phyloP scores from a whole-genome alignment of 768 basidiomycete species.

The Russula lepida region DNA sequence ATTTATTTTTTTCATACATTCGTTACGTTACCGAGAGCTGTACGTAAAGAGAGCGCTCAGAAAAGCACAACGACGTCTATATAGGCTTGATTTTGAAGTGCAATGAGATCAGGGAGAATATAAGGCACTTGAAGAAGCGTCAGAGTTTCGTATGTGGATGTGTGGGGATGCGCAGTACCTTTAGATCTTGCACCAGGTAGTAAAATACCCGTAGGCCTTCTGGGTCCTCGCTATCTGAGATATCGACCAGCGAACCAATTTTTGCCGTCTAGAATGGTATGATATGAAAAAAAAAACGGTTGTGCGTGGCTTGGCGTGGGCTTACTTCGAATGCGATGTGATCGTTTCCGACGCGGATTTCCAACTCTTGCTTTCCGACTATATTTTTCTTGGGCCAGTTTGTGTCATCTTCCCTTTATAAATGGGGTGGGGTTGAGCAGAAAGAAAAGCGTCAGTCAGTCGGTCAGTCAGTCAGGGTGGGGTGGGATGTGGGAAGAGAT shows the following conservation, averaged over 20 bases:
- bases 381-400: conserved; percentile 99
- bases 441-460: too few relatives aligned
- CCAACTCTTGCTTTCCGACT: conserved; percentile 96
- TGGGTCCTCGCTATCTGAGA: conserved; percentile 94
- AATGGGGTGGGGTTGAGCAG: neutral
- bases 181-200: conserved; percentile 96
- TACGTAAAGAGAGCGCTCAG: neutral
- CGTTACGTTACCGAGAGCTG: neutral
- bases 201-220: conserved; percentile 98
- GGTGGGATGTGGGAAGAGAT: too few relatives aligned
- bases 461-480: too few relatives aligned
- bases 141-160: neutral
- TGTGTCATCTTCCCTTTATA: conserved; percentile 85
- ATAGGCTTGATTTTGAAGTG: conserved; percentile 99
- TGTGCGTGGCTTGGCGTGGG: neutral
- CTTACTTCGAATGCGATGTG: conserved; percentile 95
- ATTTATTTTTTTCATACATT: conserved; percentile 10
- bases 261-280: conserved; percentile 72
- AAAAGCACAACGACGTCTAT: conserved; percentile 29
- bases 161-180: conserved; percentile 43
- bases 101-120: conserved; percentile 95
- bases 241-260: conserved; percentile 94
- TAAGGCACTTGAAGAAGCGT: conserved; percentile 62
- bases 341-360: conserved; percentile 87
- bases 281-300: neutral